Base-by-base conservation (phyloP, 2,329 filamentous ascomycete species). In the Myriangium duriaei region DNA sequence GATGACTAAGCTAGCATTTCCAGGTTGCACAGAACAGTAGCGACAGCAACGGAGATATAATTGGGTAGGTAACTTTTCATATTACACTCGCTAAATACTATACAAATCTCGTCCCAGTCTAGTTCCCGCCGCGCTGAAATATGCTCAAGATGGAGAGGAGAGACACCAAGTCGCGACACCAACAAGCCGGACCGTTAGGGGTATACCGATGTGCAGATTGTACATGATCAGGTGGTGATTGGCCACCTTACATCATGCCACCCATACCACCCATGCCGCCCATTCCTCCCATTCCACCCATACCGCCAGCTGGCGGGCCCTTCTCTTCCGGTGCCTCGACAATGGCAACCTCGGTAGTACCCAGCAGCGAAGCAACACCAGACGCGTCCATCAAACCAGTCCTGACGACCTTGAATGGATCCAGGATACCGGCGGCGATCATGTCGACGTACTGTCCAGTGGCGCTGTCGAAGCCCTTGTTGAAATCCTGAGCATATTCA, bases 371-470 rank as follows among this genome's bases (percentile, higher is more conserved):
- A 38, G 91, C 91, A 53, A 98, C 91, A 66, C 91, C 91, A 57
- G 81, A 88, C 52, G 91, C 91, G 55, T 98, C 91, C 55, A 87
- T 75, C 42, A 98, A 79, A 56, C 85, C 88, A 47, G 91, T 98
- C 55, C 91, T 86, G 58, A 98, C 91, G 52, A 98, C 91, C 82
- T 98, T 98, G 74, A 98, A 82, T 48, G 91, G 91, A 62, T 98
- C 91, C 43, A 98, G 81, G 63, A 98, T 98, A 81, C 91, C 91
- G 50, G 85, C 76, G 46, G 74, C 63, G 58, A 98, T 95, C 91
- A 98, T 96, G 71, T 98, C 88, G 50, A 95, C 86, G 67, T 94
- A 98, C 71, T 96, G 83, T 64, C 88, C 86, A 72, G 87, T 94
- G 61, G 85, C 69, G 67, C 82, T 91, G 74, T 98, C 85, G 69